Evolutionary conservation across 306 rosid species (phyloP).

Genomic region (Cyamopsis tetragonoloba): DNA sequence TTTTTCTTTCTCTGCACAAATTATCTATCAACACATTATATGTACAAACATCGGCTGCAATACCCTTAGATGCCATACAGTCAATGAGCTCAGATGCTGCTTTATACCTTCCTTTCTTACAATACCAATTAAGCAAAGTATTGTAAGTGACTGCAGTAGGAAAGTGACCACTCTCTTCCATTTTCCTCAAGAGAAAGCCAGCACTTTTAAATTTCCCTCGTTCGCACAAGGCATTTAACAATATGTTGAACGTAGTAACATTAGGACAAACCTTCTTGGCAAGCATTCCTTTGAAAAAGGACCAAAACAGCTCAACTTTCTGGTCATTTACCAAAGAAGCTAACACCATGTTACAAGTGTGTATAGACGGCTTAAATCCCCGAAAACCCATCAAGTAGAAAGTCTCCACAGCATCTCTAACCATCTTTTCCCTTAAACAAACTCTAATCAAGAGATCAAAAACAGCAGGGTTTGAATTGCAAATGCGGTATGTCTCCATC

Average conservation of each 20-base stretch:
- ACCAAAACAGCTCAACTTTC: conserved; percentile 46
- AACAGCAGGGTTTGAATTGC: conserved; percentile 74
- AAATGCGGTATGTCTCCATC: conserved; percentile 68
- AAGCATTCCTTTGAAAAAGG: conserved; percentile 65
- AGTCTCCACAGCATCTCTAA: conserved; percentile 51
- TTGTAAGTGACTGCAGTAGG: conserved; percentile 62
- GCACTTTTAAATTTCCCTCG: conserved; percentile 64
- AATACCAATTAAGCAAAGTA: conserved; percentile 73
- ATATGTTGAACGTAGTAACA: conserved; percentile 60
- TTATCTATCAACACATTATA: conserved; percentile 64
- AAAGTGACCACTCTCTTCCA: conserved; percentile 58
- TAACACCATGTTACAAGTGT: conserved; percentile 73
- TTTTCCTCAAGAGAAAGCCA: conserved; percentile 46
- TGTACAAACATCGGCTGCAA: conserved; percentile 61
- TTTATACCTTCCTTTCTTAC: conserved; percentile 62
- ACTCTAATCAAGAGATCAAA: conserved; percentile 69
- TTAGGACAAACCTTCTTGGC: conserved; percentile 48
- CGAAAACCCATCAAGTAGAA: conserved; percentile 56
- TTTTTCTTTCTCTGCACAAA: conserved; percentile 61
- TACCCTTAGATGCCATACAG: conserved; percentile 67
- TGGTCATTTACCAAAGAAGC: conserved; percentile 56
- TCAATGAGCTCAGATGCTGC: conserved; percentile 57
- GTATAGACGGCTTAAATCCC: conserved; percentile 65
- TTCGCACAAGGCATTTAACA: conserved; percentile 54
- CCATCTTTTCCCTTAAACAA: conserved; percentile 55